Evolutionary conservation across 2,329 filamentous ascomycete species (phyloP), one percentile per base, ranked within the genome.

Genomic region (Eutypella sp.): DNA sequence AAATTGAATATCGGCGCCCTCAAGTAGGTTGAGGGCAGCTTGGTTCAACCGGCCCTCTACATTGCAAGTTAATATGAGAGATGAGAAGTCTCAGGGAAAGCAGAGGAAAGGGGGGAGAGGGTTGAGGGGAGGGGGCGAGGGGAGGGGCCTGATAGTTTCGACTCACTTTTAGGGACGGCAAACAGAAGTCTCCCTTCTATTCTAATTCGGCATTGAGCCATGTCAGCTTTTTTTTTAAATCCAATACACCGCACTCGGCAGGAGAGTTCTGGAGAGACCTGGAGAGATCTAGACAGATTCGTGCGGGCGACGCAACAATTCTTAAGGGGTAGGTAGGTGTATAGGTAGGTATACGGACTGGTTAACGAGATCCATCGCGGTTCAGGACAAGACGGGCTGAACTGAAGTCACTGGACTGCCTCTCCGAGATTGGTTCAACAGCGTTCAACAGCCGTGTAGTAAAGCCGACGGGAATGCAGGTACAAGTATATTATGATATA

Each of bases 151-250:
- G n/a, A n/a, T n/a, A n/a, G n/a, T n/a, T n/a, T 18, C 5, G 27
- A 82, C 87, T 75, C 74, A 91, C 89, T 99, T 74, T 99, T 99
- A 50, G 93, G 93, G n/a, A 99, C 89, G 51, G 93, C 93, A 65
- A 99, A 96, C 52, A 97, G 81, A 47, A 97, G 79, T 55, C 93
- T 87, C 63, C 92, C 91, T 76, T 93, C 89, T 65, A 96, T 79
- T 74, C 90, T 95, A 61, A 58, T 50, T 22, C 48, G 39, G 29
- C 48, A 27, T 20, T 54, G 52, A 42, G 61, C 53, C 49, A 59
- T 51, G 57, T 71, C 57, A 71, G 67, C 57, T 56, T 63, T 60
- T 48, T 15, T 18, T 16, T 5, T 15, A 40, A 18, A 23, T n/a
- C 11, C 22, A 19, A 4, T 43, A n/a, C 19, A 13, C 16, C 13